These are phyloP conservation scores for Cutaneotrichosporon cutaneum DNA, from an alignment of 1,284 basidiomycete species.

Conservation along the genomic window DNA sequence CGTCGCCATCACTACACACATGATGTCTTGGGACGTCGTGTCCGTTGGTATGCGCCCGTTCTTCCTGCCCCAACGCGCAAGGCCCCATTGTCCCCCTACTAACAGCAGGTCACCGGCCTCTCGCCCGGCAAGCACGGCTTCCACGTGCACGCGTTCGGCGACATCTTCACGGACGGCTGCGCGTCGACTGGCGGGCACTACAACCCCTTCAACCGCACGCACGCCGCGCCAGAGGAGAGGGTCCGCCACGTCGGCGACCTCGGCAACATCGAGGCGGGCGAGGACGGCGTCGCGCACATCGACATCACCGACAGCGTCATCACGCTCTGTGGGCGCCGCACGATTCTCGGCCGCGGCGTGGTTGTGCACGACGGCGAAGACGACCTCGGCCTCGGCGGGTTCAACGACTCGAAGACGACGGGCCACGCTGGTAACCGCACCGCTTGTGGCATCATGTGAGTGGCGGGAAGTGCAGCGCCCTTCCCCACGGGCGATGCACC, in stretches of 20 bases:
- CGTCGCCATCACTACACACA: too few relatives aligned
- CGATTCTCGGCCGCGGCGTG: constrained; percentile 17
- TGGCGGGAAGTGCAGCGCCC: neutral
- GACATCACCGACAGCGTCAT: constrained; percentile 14
- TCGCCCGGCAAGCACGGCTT: constrained; percentile 21
- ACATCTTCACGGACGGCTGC: constrained; percentile 16
- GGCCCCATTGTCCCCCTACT: neutral
- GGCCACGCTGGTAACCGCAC: constrained; percentile 24
- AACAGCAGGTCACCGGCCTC: constrained; percentile 17
- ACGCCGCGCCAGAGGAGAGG: constrained; percentile 19
- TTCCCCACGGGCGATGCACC: too few relatives aligned
- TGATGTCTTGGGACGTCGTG: too few relatives aligned
- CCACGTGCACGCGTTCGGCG: constrained; percentile 22
- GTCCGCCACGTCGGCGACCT: constrained; percentile 25
- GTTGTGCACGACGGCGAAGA: constrained; percentile 23
- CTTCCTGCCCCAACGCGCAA: too few relatives aligned
- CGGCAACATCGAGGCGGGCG: constrained; percentile 21
- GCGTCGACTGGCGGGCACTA: constrained; percentile 16
- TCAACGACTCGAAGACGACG: constrained; percentile 20
- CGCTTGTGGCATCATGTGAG: constrained; percentile 21
- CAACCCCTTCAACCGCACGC: constrained; percentile 21
- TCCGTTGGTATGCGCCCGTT: too few relatives aligned
- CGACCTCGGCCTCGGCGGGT: constrained; percentile 19
- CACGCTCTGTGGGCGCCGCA: constrained; percentile 14
- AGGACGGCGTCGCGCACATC: constrained; percentile 10